Evolutionary conservation across 176 grass and related monocot species (phyloP).

Genomic region (Oryza punctata): DNA sequence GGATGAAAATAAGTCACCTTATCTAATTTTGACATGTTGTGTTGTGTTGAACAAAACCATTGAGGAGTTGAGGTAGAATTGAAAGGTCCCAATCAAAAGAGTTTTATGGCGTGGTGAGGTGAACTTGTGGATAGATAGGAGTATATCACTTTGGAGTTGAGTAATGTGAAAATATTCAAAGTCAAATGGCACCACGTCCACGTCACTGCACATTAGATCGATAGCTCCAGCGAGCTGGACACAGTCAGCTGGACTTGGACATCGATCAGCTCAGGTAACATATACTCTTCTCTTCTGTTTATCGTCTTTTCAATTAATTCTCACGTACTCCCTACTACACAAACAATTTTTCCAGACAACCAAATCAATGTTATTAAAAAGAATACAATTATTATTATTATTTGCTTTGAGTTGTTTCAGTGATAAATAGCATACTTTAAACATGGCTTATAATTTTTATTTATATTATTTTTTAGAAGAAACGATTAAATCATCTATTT

Average conservation of each 20-base stretch:
- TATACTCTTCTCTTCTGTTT: no score
- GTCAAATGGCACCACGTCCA: conserved; percentile 23
- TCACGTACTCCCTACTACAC: no score
- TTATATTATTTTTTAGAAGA: no score
- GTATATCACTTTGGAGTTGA: neutral
- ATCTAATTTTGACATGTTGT: conserved; percentile 19
- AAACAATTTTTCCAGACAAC: no score
- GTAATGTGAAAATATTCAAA: neutral
- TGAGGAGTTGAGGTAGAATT: neutral
- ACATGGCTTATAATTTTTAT: no score
- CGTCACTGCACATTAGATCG: neutral
- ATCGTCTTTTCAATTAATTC: no score
- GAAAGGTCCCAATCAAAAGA: neutral
- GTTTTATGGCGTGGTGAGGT: neutral
- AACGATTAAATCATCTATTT: no score
- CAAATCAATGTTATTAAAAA: no score
- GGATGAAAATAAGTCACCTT: neutral
- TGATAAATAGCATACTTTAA: no score
- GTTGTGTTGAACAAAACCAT: neutral
- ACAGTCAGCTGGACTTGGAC: neutral
- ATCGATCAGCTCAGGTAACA: neutral
- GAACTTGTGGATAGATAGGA: neutral
- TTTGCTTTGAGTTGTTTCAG: no score
- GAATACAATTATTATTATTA: no score
- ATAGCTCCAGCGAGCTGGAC: neutral